phyloP scores from a whole-genome alignment of 2,329 filamentous ascomycete genomes.

The Pseudogymnoascus sp. region DNA sequence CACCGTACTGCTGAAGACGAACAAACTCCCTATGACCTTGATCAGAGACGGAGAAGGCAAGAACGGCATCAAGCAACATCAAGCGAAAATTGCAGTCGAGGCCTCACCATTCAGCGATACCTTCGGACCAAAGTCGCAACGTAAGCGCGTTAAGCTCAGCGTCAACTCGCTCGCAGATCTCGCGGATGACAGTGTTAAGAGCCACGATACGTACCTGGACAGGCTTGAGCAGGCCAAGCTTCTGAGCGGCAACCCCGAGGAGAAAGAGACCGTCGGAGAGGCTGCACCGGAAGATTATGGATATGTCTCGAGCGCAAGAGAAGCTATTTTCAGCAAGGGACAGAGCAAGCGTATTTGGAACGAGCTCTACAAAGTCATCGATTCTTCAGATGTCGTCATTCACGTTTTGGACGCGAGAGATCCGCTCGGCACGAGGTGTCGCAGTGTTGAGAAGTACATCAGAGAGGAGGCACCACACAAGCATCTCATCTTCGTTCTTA shows the following conservation, averaged over 20 bases:
- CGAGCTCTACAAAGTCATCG: conserved; percentile 89
- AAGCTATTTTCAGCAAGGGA: conserved; percentile 88
- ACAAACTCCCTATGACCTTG: conserved; percentile 93
- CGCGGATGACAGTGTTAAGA: conserved; percentile 70
- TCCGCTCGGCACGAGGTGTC: conserved; percentile 82
- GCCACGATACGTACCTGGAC: conserved; percentile 75
- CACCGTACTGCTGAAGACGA: conserved; percentile 88
- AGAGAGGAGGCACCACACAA: conserved; percentile 92
- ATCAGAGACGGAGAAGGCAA: conserved; percentile 71
- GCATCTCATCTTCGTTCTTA: conserved; percentile 81
- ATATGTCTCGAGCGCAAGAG: conserved; percentile 57
- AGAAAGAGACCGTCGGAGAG: conserved; percentile 38
- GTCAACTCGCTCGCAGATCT: conserved; percentile 77
- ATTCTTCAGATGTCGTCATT: conserved; percentile 93
- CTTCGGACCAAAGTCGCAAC: conserved; percentile 87
- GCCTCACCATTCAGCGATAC: conserved; percentile 78
- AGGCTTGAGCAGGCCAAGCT: conserved; percentile 71
- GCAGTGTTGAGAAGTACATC: conserved; percentile 87
- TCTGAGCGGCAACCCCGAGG: conserved; percentile 59
- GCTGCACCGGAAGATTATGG: conserved; percentile 35
- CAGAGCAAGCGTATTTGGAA: conserved; percentile 97
- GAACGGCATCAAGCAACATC: conserved; percentile 85
- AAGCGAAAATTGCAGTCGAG: conserved; percentile 90
- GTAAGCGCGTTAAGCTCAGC: conserved; percentile 84
- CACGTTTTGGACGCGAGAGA: conserved; percentile 88